A percentile compares a stretch with the other conserved stretches of the same genome.
Conservation (phyloP, 129 eudicot genomes). For the Pittosporum tobira region DNA sequence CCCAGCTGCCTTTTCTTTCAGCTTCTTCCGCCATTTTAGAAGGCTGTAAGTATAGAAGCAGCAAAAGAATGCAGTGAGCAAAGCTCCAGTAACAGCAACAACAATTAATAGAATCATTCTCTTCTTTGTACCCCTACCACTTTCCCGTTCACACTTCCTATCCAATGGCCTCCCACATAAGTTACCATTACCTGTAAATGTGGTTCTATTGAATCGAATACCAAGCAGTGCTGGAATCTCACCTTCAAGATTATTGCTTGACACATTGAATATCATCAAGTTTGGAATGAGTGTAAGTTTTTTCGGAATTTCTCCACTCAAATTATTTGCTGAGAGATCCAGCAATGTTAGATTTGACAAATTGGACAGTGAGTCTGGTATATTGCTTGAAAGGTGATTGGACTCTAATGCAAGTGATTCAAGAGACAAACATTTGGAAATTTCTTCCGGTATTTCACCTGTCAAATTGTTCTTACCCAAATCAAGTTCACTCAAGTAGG, state of each 20-base stretch:
- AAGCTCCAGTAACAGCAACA: conserved; percentile 43
- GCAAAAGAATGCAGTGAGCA: conserved; percentile 36
- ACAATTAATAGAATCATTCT: conserved; percentile 43
- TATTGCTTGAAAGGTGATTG: conserved; percentile 52
- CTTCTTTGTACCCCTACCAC: conserved; percentile 20
- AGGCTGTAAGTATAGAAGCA: conserved; percentile 58
- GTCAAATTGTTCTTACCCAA: conserved; percentile 47
- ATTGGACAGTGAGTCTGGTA: conserved; percentile 44
- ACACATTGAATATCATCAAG: conserved; percentile 49
- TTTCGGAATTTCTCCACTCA: conserved; percentile 62
- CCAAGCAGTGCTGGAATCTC: conserved; percentile 52
- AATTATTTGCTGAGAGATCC: conserved; percentile 59
- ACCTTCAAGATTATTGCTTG: conserved; percentile 60
- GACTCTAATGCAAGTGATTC: conserved; percentile 25
- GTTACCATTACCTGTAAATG: conserved; percentile 33
- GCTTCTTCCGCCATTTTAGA: conserved; percentile 58
- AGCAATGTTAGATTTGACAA: conserved; percentile 41
- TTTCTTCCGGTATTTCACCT: conserved; percentile 50
- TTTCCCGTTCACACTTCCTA: conserved; percentile 38
- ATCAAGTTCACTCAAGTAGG: conserved; percentile 48
- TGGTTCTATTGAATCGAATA: conserved; percentile 41
- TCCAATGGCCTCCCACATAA: conserved; percentile 69
- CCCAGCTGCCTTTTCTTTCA: conserved; percentile 32
- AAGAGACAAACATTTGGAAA: conserved; percentile 36
- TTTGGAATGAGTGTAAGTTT: conserved; percentile 43